Evolutionary conservation across 257 asterid genomes (phyloP).

Genomic region (Solanum lycopersicoides): DNA sequence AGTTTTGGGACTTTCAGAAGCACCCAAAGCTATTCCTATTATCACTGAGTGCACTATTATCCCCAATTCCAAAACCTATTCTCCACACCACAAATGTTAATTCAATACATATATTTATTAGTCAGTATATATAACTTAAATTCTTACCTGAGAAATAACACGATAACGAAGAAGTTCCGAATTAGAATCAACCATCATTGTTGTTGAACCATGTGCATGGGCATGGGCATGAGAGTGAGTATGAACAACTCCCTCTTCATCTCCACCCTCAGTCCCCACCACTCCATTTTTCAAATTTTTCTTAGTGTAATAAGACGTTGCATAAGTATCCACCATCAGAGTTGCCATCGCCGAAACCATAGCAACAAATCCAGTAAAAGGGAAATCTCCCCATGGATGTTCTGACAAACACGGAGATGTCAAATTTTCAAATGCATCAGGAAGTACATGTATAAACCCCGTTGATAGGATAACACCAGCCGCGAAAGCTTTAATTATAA

Average conservation of each 20-base stretch:
- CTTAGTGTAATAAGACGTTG: not conserved
- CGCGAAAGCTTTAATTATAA: slow-evolving; percentile 12
- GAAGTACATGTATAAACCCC: slow-evolving; percentile 13
- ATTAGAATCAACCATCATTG: not conserved
- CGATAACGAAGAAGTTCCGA: not conserved
- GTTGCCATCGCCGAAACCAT: slow-evolving; percentile 15
- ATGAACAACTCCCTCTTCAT: not conserved
- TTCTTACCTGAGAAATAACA: slow-evolving; percentile 10
- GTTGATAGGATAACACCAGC: slow-evolving; percentile 17
- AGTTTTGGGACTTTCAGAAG: not conserved
- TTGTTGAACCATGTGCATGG: slow-evolving; percentile 10
- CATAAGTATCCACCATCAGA: slow-evolving; percentile 10
- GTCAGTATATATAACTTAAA: not conserved
- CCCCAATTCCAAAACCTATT: not conserved
- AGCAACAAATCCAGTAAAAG: slow-evolving; percentile 12
- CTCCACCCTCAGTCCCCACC: not conserved
- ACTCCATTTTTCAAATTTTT: not conserved
- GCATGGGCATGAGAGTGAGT: slow-evolving; percentile 12
- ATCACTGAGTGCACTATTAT: not conserved
- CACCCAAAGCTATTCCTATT: not conserved
- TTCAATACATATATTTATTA: no score
- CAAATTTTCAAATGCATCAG: slow-evolving; percentile 10
- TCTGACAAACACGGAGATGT: slow-evolving; percentile 3
- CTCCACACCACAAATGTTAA: no score
- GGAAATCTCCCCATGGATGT: slow-evolving; percentile 11